Evolutionary conservation across 169 alveolate genomes (phyloP), one percentile per base, ranked within the genome.

Genomic region (Theileria equi): DNA sequence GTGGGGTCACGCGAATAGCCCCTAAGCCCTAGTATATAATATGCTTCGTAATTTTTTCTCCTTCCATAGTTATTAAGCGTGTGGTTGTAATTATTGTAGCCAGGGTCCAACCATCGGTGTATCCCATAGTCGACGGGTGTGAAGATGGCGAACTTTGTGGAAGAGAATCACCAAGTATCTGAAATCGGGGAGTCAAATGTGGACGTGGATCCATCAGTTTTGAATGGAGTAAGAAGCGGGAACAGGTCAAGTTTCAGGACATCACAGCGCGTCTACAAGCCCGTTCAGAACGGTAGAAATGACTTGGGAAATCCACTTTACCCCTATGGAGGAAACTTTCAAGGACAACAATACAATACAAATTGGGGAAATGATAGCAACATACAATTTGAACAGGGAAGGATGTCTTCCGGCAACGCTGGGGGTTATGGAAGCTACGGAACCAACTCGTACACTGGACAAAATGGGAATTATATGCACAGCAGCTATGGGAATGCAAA

Each of bases 291-390:
- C 10, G 54, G 66, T 3, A 54, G 65, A 54, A 19, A 36, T n/a
- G 74, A 71, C 32, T 44, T 28, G 26, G 69, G 74, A 28, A 71
- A 61, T 36, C 0, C 74, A 16, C 36, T 71, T 21, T 53, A 71
- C 45, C 58, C 44, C 40, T 54, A 54, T 49, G 13, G 49, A n/a
- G 55, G 68, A 17, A 58, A 50, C 21, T 71, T 61, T 59, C 76
- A 49, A 50, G 69, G 52, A 35, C 82, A 60, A 60, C 50, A 66
- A 23, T 66, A 60, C n/a, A 71, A 43, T 43, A 50, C 47, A 13
- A 68, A 68, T 8, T 71, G 82, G 82, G 32, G 65, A 25, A 67
- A 71, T n/a, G 74, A 49, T 17, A 7, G 55, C 8, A 55, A 71
- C 57, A 41, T 71, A 32, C 76, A 25, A 23, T 71, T 71, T 10